Evolutionary conservation across 192 early-diverging fungal genomes (phyloP).

Genomic region (Coemansia sp.): DNA sequence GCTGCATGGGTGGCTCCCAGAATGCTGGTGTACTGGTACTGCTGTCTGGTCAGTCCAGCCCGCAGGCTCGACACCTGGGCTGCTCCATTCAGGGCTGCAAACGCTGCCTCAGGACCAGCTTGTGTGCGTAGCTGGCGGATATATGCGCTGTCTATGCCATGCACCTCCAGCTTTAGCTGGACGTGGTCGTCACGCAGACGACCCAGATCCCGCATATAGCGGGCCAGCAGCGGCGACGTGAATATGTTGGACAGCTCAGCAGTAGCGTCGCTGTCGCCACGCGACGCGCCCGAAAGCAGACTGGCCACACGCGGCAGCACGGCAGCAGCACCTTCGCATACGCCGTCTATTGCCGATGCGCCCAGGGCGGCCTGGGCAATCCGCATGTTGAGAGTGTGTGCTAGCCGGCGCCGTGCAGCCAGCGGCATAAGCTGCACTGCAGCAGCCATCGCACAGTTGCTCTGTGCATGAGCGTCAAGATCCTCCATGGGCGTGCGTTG

Average conservation of each 20-base stretch:
- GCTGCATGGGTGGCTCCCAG: constrained; percentile 24
- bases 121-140: constrained; percentile 42
- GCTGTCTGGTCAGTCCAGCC: constrained; percentile 25
- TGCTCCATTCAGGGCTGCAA: constrained; percentile 16
- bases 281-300: constrained; percentile 23
- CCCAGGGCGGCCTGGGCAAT: constrained; percentile 38
- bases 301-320: constrained; percentile 30
- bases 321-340: constrained; percentile 30
- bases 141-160: constrained; percentile 13
- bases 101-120: constrained; percentile 27
- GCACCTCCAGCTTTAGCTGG: constrained; percentile 24
- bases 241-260: constrained; percentile 23
- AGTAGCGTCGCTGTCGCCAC: constrained; percentile 12
- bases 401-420: constrained; percentile 23
- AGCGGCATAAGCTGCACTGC: constrained; percentile 18
- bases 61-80: constrained; percentile 18
- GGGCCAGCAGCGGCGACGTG: constrained; percentile 27
- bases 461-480: constrained; percentile 3
- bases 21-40: constrained; percentile 21
- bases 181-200: constrained; percentile 35
- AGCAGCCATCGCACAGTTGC: background rate
- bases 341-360: constrained; percentile 23
- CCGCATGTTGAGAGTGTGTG: constrained; percentile 38
- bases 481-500: constrained; percentile 45
- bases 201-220: constrained; percentile 26